Base-by-base conservation (phyloP, 1,284 basidiomycete genomes). In the Papiliotrema flavescens region DNA sequence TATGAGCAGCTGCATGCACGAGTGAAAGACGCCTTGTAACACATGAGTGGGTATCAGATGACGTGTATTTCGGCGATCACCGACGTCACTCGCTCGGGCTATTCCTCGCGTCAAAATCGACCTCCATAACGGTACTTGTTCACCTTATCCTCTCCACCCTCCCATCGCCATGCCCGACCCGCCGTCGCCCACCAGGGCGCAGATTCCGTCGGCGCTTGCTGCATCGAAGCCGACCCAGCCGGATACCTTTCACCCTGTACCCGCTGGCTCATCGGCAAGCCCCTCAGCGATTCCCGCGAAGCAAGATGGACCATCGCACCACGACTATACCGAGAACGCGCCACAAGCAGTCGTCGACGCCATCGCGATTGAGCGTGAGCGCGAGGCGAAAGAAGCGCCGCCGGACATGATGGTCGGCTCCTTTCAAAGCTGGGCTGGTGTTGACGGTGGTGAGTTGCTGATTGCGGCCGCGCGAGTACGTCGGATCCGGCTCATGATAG, bases 321-420 rank as follows among this genome's bases (percentile, higher is more conserved):
- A 69, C 45, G 69, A 71, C 45, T 71, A 71, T 51, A 71, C 69
- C 3, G 69, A 71, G 54, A 68, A 69, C 51, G 69, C 69, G 17
- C 63, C 67, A 5, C 67, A 67, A 39, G 66, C 61, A 0, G 66
- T 64, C 13, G 60, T 71, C 3, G 65, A 69, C 51, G 67, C 66
- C 20, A 64, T 71, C 24, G 66, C 66, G 7, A 68, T 65, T 5
- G 66, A 66, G 47, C 45, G 66, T 20, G 67, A 62, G 32, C 57
- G 61, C 49, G 63, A 67, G 51, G 60, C 62, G 34, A 62, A 64
- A 40, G 66, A 69, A 46, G 67, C 61, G 8, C 62, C 66, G 11
- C 60, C 61, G n/a, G 67, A 69, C 37, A 60, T 67, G 59, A 69
- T 71, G 62, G 63, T 65, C 17, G 69, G 67, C 8, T 69, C 66